Conservation (phyloP, 2,329 filamentous ascomycete genomes). For the Beauveria pseudobassiana region DNA sequence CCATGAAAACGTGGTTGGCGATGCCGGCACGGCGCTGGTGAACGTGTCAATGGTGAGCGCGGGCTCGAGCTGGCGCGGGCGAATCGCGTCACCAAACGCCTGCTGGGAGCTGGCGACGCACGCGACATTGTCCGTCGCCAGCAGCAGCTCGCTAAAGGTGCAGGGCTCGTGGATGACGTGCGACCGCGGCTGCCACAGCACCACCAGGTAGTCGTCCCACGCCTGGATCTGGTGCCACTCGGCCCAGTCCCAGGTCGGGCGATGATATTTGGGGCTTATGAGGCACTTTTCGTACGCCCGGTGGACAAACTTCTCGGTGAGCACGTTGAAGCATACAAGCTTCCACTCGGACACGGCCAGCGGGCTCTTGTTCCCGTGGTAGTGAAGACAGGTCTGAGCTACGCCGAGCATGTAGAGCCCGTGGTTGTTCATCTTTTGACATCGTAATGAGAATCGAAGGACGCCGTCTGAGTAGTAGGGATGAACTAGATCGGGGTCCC, state of each 20-base stretch:
- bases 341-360: background rate
- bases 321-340: constrained; percentile 10
- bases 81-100: background rate
- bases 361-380: background rate
- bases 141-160: constrained; percentile 7
- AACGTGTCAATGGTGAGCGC: constrained; percentile 7
- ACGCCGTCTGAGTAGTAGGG: constrained; percentile 5
- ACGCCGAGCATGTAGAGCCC: constrained; percentile 9
- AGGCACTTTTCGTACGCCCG: constrained; percentile 4
- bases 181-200: constrained; percentile 10
- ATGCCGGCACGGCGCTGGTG: constrained; percentile 1
- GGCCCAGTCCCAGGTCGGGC: constrained; percentile 11
- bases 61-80: background rate
- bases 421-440: constrained; percentile 8
- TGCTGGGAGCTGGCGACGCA: background rate
- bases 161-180: constrained; percentile 12
- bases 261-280: constrained; percentile 6
- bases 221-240: constrained; percentile 10
- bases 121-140: constrained; percentile 3
- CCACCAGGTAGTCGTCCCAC: constrained; percentile 12
- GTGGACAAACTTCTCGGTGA: constrained; percentile 4
- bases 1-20: constrained; percentile 9
- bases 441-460: constrained; percentile 9
- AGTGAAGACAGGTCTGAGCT: constrained; percentile 1
- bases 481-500: background rate